phyloP scores from a whole-genome alignment of 2,329 filamentous ascomycete species.

The Phialophora chinensis region DNA sequence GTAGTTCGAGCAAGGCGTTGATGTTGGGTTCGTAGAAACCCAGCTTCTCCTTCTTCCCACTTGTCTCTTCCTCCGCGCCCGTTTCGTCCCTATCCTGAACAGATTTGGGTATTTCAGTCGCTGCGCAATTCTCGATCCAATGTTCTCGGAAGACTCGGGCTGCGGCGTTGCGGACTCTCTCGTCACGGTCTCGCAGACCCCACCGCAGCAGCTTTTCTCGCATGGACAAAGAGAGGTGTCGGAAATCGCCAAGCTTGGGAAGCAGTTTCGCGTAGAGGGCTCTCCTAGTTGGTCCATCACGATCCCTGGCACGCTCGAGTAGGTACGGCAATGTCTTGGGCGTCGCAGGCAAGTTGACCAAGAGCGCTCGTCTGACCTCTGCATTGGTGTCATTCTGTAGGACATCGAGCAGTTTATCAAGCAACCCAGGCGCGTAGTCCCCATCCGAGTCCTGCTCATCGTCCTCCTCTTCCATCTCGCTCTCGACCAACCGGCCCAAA shows the following conservation, averaged over 20 bases:
- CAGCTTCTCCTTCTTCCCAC: slow-evolving; percentile 53
- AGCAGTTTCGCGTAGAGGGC: slow-evolving; percentile 86
- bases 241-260: slow-evolving; percentile 89
- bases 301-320: slow-evolving; percentile 86
- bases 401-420: slow-evolving; percentile 84
- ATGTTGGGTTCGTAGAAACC: slow-evolving; percentile 67
- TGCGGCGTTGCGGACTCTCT: slow-evolving; percentile 89
- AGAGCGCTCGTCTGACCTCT: slow-evolving; percentile 84
- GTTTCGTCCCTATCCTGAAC: slow-evolving; percentile 27
- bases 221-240: slow-evolving; percentile 90
- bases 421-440: slow-evolving; percentile 69
- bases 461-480: slow-evolving; percentile 70
- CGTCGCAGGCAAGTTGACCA: slow-evolving; percentile 87
- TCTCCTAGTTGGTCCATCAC: slow-evolving; percentile 81
- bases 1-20: slow-evolving; percentile 83
- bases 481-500: slow-evolving; percentile 81
- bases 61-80: slow-evolving; percentile 47
- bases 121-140: slow-evolving; percentile 97
- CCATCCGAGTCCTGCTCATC: slow-evolving; percentile 59
- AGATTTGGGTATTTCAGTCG: slow-evolving; percentile 45
- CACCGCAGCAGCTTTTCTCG: slow-evolving; percentile 93
- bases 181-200: slow-evolving; percentile 92
- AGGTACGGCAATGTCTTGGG: slow-evolving; percentile 83
- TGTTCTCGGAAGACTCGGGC: slow-evolving; percentile 87
- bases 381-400: slow-evolving; percentile 93